A percentile compares a stretch with the other conserved stretches of the same genome.
These are phyloP conservation scores for Passiflora organensis DNA, from an alignment of 345 rosid species.

Conservation along the genomic window DNA sequence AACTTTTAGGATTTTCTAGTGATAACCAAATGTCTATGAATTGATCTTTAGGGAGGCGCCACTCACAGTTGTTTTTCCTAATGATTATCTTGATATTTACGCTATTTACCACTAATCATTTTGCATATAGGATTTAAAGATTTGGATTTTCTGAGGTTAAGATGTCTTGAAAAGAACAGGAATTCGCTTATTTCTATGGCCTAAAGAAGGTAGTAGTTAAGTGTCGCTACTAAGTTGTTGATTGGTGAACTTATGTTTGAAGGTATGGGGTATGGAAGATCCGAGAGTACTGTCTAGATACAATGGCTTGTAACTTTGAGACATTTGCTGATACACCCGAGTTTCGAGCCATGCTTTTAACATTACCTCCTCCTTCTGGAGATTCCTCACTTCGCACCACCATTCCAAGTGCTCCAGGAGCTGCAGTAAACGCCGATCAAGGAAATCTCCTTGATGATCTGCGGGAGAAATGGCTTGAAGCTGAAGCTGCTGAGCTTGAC, in stretches of 20 bases:
- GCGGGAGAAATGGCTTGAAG: conserved; percentile 98
- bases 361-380: conserved; percentile 91
- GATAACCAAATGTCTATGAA: no score
- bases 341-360: conserved; percentile 85
- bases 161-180: background rate
- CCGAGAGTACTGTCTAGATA: conserved; percentile 80
- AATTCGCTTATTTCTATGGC: background rate
- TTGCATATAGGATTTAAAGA: background rate
- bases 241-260: conserved; percentile 13
- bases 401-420: conserved; percentile 90
- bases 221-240: conserved; percentile 1
- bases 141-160: background rate
- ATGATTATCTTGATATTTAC: no score
- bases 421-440: conserved; percentile 55
- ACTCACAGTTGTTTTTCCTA: no score
- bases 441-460: conserved; percentile 86
- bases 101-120: no score
- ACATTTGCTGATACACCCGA: conserved; percentile 70
- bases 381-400: conserved; percentile 87
- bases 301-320: conserved; percentile 84
- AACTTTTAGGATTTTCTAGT: background rate
- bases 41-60: no score
- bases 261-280: conserved; percentile 94
- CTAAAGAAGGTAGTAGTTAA: background rate
- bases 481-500: conserved; percentile 92